Percentiles rank a stretch among this genome's conserved stretches.
Evolutionary conservation across 148 eudicot species (phyloP).

Genomic region (Drosera capensis): DNA sequence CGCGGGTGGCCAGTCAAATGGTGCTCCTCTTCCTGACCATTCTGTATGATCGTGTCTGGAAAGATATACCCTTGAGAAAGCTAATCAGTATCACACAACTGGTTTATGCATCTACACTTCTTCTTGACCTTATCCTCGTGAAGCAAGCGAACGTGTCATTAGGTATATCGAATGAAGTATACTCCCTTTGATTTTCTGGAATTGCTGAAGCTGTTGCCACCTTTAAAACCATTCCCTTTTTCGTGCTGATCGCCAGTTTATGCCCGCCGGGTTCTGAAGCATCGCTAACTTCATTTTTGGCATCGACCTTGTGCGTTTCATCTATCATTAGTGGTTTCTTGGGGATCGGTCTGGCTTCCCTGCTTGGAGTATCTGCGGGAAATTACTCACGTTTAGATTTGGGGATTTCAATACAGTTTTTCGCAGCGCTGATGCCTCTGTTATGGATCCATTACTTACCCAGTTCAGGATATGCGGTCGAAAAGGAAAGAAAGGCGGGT

Average conservation of each 20-base stretch:
- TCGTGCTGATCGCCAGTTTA: constrained; percentile 68
- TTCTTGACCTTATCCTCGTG: constrained; percentile 62
- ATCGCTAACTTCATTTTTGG: constrained; percentile 70
- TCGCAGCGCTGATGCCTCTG: constrained; percentile 65
- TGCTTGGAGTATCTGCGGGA: constrained; percentile 48
- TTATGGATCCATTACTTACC: constrained; percentile 45
- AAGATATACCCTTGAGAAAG: constrained; percentile 39
- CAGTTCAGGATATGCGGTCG: constrained; percentile 12
- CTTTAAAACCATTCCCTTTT: constrained; percentile 69
- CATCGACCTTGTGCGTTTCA: constrained; percentile 67
- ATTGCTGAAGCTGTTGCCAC: constrained; percentile 61
- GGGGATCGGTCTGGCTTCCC: constrained; percentile 63
- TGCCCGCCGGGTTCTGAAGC: constrained; percentile 90
- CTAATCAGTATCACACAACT: constrained; percentile 34
- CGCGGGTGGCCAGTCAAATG: constrained; percentile 58
- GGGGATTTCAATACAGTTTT: constrained; percentile 52
- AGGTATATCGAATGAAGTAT: constrained; percentile 54
- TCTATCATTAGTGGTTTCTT: constrained; percentile 62
- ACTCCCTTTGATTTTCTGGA: constrained; percentile 67
- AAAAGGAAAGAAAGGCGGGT: constrained; percentile 32
- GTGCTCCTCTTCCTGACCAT: constrained; percentile 40
- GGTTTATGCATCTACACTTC: constrained; percentile 56
- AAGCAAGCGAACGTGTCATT: constrained; percentile 42
- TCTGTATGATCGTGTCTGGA: constrained; percentile 52
- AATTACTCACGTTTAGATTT: constrained; percentile 48